Percentiles rank a stretch among this genome's conserved stretches.
Evolutionary conservation across 257 asterid genomes (phyloP).

Genomic region (Jaltomata sinuosa): DNA sequence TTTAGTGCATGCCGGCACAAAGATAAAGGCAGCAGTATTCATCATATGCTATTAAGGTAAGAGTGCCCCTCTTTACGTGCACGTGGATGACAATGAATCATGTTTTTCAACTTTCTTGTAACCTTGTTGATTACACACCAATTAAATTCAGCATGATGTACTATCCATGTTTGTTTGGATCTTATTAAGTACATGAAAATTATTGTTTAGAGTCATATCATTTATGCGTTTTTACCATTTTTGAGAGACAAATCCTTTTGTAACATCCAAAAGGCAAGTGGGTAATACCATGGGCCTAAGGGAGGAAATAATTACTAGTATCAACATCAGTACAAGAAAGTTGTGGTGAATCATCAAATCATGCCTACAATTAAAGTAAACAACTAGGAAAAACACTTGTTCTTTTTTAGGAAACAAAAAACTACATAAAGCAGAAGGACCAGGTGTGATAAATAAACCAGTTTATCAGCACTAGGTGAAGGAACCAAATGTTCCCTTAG

Average conservation of each 20-base stretch:
- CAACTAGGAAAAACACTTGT: neutral
- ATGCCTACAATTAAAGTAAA: neutral
- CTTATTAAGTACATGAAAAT: neutral
- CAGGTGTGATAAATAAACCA: neutral
- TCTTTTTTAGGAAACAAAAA: neutral
- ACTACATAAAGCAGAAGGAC: neutral
- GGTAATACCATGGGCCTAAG: neutral
- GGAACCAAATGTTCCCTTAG: neutral
- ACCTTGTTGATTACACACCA: neutral
- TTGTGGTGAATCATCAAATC: neutral
- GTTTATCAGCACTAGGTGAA: neutral
- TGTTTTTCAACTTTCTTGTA: neutral
- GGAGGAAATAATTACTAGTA: neutral
- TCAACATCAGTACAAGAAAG: neutral
- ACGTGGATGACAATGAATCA: neutral
- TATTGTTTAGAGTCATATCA: neutral
- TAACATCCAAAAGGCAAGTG: neutral
- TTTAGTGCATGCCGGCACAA: neutral
- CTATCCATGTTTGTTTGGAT: neutral
- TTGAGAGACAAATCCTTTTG: neutral
- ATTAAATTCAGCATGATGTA: neutral
- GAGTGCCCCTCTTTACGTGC: neutral
- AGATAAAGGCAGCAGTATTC: neutral
- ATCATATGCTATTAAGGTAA: neutral
- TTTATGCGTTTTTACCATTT: neutral